Conservation (phyloP, 768 basidiomycete species). For the Agrocybe praecox region DNA sequence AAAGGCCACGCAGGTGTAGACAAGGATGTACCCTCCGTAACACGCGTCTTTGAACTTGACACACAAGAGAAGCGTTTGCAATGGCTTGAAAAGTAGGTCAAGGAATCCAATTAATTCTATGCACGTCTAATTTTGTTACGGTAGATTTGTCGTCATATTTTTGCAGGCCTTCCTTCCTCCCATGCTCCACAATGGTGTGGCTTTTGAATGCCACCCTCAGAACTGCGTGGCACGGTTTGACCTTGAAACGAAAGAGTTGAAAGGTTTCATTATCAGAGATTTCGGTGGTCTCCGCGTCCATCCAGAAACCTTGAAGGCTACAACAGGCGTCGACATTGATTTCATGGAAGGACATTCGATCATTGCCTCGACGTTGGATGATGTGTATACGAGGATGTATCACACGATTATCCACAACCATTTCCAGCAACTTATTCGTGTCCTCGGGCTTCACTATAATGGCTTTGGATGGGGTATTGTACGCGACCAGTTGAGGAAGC, state of each 20-base stretch:
- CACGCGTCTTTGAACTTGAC: conserved; percentile 52
- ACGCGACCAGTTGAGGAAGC: conserved; percentile 40
- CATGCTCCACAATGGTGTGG: conserved; percentile 55
- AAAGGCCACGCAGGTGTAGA: conserved; percentile 49
- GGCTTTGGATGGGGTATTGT: conserved; percentile 57
- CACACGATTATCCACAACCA: conserved; percentile 63
- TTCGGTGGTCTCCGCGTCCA: conserved; percentile 61
- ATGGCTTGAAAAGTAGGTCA: conserved; percentile 52
- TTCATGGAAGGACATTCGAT: conserved; percentile 51
- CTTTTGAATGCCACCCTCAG: conserved; percentile 63
- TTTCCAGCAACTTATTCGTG: conserved; percentile 58
- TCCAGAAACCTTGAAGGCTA: conserved; percentile 46
- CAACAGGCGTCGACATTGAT: conserved; percentile 53
- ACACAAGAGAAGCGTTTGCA: conserved; percentile 49
- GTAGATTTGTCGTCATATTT: conserved; percentile 50
- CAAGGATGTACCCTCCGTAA: conserved; percentile 47
- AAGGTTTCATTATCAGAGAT: conserved; percentile 59
- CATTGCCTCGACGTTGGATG: conserved; percentile 50
- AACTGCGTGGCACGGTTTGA: conserved; percentile 61
- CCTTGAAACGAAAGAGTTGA: conserved; percentile 46
- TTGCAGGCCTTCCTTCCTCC: conserved; percentile 59
- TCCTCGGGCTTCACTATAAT: conserved; percentile 58
- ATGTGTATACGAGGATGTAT: conserved; percentile 59
- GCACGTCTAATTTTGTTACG: conserved; percentile 6
- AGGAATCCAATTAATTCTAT: neutral